Evolutionary conservation across 805 yeast species (phyloP), one percentile per base, ranked within the genome.

Genomic region (Cyberlindnera xylosilytica): DNA sequence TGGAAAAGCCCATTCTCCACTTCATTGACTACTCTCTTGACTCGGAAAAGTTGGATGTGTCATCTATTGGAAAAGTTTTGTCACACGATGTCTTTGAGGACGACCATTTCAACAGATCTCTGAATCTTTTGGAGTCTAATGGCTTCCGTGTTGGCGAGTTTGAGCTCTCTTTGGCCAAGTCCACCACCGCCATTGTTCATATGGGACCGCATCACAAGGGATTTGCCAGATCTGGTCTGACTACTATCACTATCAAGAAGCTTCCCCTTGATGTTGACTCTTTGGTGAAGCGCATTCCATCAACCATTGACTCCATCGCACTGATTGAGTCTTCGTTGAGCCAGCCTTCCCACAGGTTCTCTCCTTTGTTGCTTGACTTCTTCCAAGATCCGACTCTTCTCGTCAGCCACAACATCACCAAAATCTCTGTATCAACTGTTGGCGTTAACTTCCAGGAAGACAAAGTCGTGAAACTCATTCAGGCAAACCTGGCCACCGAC

Each of bases 351-450:
- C 62, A 69, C 9, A 65, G 65, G n/a, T 81, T 85, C 64, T 77
- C 85, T 13, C 87, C 91, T 4, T 69, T 89, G 32, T 70, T 84
- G 51, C 74, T 89, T 51, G 96, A 89, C 57, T 77, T 88, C 51
- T 77, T 89, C 61, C 74, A 79, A 38, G 78, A 78, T 38, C 68
- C 74, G 64, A 59, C 70, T 52, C 45, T 66, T 38, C 60, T 84
- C 47, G 61, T 65, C 51, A 61, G 70, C 57, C 63, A 70, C 61
- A 63, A 69, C 52, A 68, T 79, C 50, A 63, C 67, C 39, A 74
- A 75, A 55, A 65, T 78, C 17, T 66, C 89, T 15, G 75, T 84
- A 13, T 74, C 84, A 37, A 71, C 83, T 17, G 67, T 75, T 41
- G 71, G 73, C 20, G 7, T 17, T 6, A 36, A 40, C 23, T 20